Evolutionary conservation across 2,329 filamentous ascomycete genomes (phyloP).

Genomic region (Diaporthe australafricana): DNA sequence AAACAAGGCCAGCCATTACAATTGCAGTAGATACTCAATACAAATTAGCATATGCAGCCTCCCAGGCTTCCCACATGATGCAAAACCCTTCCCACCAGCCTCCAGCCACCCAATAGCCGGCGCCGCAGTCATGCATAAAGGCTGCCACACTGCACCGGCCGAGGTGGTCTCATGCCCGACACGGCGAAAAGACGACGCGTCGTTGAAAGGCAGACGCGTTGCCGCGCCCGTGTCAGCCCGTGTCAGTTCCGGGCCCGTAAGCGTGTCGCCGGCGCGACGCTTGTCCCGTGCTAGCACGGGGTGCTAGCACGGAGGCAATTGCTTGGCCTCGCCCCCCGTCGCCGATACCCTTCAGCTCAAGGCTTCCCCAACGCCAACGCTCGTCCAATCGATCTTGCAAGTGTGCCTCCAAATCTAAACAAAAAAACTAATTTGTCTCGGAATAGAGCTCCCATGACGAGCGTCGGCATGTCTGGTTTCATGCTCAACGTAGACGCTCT

Average conservation of each 20-base stretch:
- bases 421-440: constrained; percentile 8
- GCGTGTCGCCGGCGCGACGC: constrained; percentile 26
- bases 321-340: constrained; percentile 12
- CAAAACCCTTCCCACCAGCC: background rate
- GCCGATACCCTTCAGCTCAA: constrained; percentile 16
- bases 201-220: constrained; percentile 22
- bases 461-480: background rate
- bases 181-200: constrained; percentile 18
- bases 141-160: constrained; percentile 15
- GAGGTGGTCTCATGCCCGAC: constrained; percentile 1
- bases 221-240: constrained; percentile 14
- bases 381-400: constrained; percentile 28
- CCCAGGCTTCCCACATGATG: constrained; percentile 8
- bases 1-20: constrained; percentile 19
- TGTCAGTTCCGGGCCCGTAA: constrained; percentile 21
- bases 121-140: constrained; percentile 22
- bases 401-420: background rate
- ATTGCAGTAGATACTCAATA: constrained; percentile 16
- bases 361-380: constrained; percentile 31
- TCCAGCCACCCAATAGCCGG: constrained; percentile 8
- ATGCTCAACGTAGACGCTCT: background rate
- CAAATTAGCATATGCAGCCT: constrained; percentile 11
- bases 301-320: constrained; percentile 16
- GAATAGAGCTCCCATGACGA: constrained; percentile 7
- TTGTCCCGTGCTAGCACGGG: constrained; percentile 9